Evolutionary conservation across 2,329 filamentous ascomycete species (phyloP), one percentile per base, ranked within the genome.

Genomic region (Thelonectria blattea): DNA sequence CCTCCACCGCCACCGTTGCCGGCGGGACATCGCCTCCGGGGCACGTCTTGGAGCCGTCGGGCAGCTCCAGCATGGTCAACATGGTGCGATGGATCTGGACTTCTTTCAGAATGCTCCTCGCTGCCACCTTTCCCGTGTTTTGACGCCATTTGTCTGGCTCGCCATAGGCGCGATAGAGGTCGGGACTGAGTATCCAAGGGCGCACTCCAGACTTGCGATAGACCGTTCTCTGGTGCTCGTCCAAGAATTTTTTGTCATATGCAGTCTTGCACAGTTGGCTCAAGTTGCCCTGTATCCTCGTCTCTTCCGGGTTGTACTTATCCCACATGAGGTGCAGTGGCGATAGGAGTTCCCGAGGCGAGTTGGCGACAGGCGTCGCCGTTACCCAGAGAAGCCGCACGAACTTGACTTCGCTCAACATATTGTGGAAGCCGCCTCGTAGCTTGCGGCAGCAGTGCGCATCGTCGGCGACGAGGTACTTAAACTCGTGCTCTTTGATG

Each of bases 31-130:
- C 43, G 4, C 45, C 15, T 15, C 15, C 20, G 2, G 58, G 52
- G 17, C 32, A 56, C 8, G 53, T 43, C 43, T 2, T 49, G 12
- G 17, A 48, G 10, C 47, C 52, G 18, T 61, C 53, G 2, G 58
- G 53, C 6, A 56, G n/a, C 3, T 14, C 15, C 6, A 53, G 7
- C 1, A 7, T 15, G 2, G 48, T 48, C 7, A 27, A 12, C 58
- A 61, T 56, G 1, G 58, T 56, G 3, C 48, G 41, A 1, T 42
- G 52, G 18, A 61, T 45, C 8, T 61, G 49, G 5, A 56, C 3
- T 2, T 18, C 8, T 3, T 8, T 17, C 8, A 56, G 22, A n/a
- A 61, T 52, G 2, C 12, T 34, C 2, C 34, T 12, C 2, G 56
- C 17, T 8, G 49, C 49, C 27, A 12, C 3, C 5, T 41, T 3